Base-by-base conservation (phyloP, 2,329 filamentous ascomycete species). In the Aspergillus sp. region DNA sequence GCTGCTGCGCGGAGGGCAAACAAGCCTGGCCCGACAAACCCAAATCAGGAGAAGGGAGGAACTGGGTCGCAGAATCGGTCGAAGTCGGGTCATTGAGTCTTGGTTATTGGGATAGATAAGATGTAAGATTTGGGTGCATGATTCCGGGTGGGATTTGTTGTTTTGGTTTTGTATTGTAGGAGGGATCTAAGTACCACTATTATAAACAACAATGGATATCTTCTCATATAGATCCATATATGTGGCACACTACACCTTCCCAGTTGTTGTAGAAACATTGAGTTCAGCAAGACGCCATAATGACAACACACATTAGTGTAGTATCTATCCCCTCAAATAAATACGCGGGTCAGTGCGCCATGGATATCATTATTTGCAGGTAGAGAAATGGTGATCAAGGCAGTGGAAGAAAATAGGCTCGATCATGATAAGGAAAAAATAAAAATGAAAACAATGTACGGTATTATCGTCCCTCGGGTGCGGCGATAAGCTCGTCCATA, bases 351-450 rank as follows among this genome's bases (percentile, higher is more conserved):
- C 22, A 43, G 20, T 47, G 7, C 51, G 15, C 36, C 36, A 49
- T 45, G 57, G 55, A 57, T 60, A 60, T 60, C 47, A 54, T 58
- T 61, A 57, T 61, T 30, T 53, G 56, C 53, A 57, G 26, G 26
- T 30, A 47, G n/a, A 50, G 22, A 15, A 17, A 39, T 45, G 48
- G 38, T 30, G 15, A 48, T 1, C 13, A 26, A 50, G 26, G 26
- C 6, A 20, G 15, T 34, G 13, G n/a, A 30, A 36, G 24, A 44
- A 48, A 43, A 49, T 47, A 38, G 39, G 26, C 26, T 30, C 11
- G 26, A 30, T 30, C 8, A 47, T 34, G n/a, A 9, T 12, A 34
- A 47, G 5, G 50, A 26, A 24, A 24, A 22, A 34, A n/a, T n/a
- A n/a, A n/a, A n/a, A n/a, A n/a, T n/a, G n/a, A n/a, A n/a, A n/a